Base-by-base conservation (phyloP, 306 rosid genomes). In the Fagus crenata region DNA sequence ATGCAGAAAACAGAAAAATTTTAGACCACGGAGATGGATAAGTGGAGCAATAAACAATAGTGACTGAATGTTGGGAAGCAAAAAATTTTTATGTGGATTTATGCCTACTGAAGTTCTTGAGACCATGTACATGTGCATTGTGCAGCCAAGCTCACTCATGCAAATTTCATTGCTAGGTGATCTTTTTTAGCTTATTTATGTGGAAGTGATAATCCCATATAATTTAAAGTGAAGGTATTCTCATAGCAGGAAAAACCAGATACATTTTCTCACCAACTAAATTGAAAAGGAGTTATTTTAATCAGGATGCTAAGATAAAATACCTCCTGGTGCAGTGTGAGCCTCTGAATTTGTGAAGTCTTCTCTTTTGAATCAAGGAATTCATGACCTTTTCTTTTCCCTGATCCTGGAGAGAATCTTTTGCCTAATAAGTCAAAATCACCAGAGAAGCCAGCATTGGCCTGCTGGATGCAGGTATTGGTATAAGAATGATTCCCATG, bases 401-500 rank as follows among this genome's bases (percentile, higher is more conserved):
- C 90, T 58, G 96, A 81, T 77, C 81, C 86, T 22, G 96, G 90
- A 59, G 96, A 97, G 4, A 92, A 86, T 59, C 86, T 85, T 80
- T 77, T 92, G 42, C 98, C 98, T 67, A 93, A 89, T 83, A 93
- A 87, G 73, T 97, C 98, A 82, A 91, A 87, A 75, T 97, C 96
- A 81, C 90, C 98, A 82, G 97, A 90, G 79, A 91, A 90, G 87
- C 96, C 97, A 84, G 96, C 98, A 85, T 93, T 96, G 77, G 93
- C 96, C 85, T 87, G 98, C 85, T 93, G 99, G 85, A 89, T 76
- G 80, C 80, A 83, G 37, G 86, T 81, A 37, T 82, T 83, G 80
- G 85, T 90, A 89, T 86, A 88, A 81, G 82, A 89, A 81, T 86
- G 94, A 69, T 96, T 96, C 59, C 96, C 94, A 79, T 89, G 94